Base-by-base conservation (phyloP, 2,329 filamentous ascomycete genomes). In the Colletotrichum godetiae region DNA sequence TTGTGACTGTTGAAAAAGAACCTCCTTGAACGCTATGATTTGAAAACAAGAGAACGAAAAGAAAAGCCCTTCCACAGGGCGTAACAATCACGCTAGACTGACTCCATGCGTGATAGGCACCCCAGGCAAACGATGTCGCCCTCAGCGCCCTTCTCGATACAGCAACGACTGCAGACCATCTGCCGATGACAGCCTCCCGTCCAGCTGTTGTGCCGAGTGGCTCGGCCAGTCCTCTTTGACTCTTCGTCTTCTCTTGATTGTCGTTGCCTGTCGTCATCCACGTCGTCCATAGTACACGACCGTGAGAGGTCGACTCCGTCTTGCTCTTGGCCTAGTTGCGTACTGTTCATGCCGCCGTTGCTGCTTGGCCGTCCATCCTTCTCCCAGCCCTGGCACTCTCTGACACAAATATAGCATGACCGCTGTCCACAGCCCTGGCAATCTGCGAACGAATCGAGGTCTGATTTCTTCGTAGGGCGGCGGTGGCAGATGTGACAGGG, bases 401-500 rank as follows among this genome's bases (percentile, higher is more conserved):
- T 84, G 57, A 93, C 88, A 79, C 92, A 94, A n/a, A 94, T 86
- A 78, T 89, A 93, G 79, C 92, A 94, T 0, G 92, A 89, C 55
- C 91, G 86, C 74, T 88, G 84, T 11, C 86, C 84, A 78, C 92
- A 94, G 15, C 88, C 87, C 76, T 88, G 83, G 79, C 92, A 94
- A 77, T 90, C 86, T 59, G 90, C 88, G 78, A 91, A 93, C 11
- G 88, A 89, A 79, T 93, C 91, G 42, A 94, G 86, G 69, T 94
- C 91, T 6, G 86, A 87, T 79, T 89, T 92, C 76, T 90, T 90
- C 65, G 87, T 91, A 1, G 92, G 92, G 67, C 88, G 88, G 55
- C 91, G 88, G 77, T 89, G 88, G 84, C 92, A 94, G 75, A 93
- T 89, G 82, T 93, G 90, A 80, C 92, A 94, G 0, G 91, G 87